These are phyloP conservation scores for Xanthoconium separans DNA, from an alignment of 1,284 basidiomycete genomes.

Conservation along the genomic window DNA sequence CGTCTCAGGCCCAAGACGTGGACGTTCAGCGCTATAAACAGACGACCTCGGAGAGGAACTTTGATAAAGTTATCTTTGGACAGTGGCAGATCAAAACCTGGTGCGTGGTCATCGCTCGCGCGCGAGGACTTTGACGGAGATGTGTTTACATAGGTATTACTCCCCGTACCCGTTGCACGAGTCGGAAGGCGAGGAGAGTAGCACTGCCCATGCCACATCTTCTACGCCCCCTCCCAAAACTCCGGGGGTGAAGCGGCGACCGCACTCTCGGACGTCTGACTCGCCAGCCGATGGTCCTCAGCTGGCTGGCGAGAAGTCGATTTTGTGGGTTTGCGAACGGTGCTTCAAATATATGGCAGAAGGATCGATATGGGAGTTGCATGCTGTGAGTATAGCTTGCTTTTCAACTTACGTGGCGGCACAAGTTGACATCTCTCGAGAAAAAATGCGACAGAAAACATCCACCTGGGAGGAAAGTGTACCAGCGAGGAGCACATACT, in stretches of 20 bases:
- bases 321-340: slow-evolving; percentile 83
- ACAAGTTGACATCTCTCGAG: slow-evolving; percentile 38
- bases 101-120: slow-evolving; percentile 40
- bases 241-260: slow-evolving; percentile 50
- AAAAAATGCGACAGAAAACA: slow-evolving; percentile 68
- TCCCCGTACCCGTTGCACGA: slow-evolving; percentile 82
- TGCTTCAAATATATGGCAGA: slow-evolving; percentile 98
- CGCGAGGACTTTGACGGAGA: neutral
- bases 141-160: slow-evolving; percentile 64
- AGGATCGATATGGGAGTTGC: slow-evolving; percentile 67
- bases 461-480: slow-evolving; percentile 90
- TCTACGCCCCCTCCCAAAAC: slow-evolving; percentile 38
- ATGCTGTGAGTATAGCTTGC: slow-evolving; percentile 55
- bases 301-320: slow-evolving; percentile 46
- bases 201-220: slow-evolving; percentile 9
- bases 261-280: slow-evolving; percentile 70
- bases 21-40: slow-evolving; percentile 66
- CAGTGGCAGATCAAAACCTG: slow-evolving; percentile 79
- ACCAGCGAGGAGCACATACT: slow-evolving; percentile 84
- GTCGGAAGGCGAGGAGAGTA: slow-evolving; percentile 53
- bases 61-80: slow-evolving; percentile 75
- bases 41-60: slow-evolving; percentile 69
- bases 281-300: slow-evolving; percentile 62
- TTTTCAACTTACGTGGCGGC: slow-evolving; percentile 4
- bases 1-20: slow-evolving; percentile 46